Evolutionary conservation across 2,329 filamentous ascomycete genomes (phyloP), one percentile per base, ranked within the genome.

Genomic region (Dothideomycetes sp.): DNA sequence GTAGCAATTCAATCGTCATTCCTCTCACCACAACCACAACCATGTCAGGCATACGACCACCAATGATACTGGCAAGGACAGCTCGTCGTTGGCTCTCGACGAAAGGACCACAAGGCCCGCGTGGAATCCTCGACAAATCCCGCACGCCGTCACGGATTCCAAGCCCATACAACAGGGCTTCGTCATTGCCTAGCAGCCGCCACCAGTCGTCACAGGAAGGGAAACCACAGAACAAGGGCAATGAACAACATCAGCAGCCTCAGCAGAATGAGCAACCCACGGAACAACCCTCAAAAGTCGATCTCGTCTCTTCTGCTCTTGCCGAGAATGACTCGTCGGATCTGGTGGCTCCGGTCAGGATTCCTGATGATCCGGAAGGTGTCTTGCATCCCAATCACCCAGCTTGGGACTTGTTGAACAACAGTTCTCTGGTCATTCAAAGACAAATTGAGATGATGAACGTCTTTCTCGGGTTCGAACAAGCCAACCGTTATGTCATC

Each of bases 381-480:
- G 66, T 80, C 2, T 69, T 81, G 18, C 76, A 71, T 49, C 62
- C 68, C 30, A 64, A 60, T 2, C 77, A 81, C 48, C 76, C 76
- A 1, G 74, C 76, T 1, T 67, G 69, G 40, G 62, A 64, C 6
- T 64, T 81, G 15, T 61, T 81, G 15, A 67, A 71, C 30, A 78
- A 80, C 51, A 78, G 75, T 2, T 70, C 73, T 7, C 62, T 81
- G 31, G 70, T 81, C 5, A 67, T 81, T 8, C 75, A 79, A 49
- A 64, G 77, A 22, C 75, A 80, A 51, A 53, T 81, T 19, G 77
- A 80, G 53, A 69, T 80, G 62, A 77, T 79, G 72, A 80, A 80
- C 55, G 64, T 80, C 8, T 65, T 81, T 51, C 60, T 79, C 56
- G 76, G 77, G 1, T 80, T 80, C 48, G 77, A 81, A 56, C 77